These are phyloP conservation scores for Chlorella sorokiniana DNA, from an alignment of 139 green algal genomes.

Conservation along the genomic window DNA sequence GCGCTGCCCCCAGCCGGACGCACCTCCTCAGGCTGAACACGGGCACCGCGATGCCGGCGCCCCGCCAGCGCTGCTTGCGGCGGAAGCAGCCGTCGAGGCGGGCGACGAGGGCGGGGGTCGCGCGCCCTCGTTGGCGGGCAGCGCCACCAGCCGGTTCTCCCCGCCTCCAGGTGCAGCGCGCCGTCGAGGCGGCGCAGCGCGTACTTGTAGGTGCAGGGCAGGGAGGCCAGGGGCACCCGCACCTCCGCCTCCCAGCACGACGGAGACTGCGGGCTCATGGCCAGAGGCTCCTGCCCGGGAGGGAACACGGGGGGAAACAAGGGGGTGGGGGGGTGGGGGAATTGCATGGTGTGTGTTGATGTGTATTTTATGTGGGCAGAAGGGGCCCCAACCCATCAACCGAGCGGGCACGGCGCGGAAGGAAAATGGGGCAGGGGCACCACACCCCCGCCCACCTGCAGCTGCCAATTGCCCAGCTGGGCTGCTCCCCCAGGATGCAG, in stretches of 20 bases:
- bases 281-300: constrained; percentile 55
- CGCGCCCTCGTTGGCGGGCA: constrained; percentile 2
- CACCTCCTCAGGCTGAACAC: constrained; percentile 89
- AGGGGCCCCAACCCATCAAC: neutral
- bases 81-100: constrained; percentile 73
- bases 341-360: neutral
- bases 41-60: constrained; percentile 85
- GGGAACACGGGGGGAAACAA: neutral
- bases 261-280: constrained; percentile 38
- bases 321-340: neutral
- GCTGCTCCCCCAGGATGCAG: constrained; percentile 69
- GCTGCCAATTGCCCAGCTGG: constrained; percentile 79
- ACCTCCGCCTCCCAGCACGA: constrained; percentile 60
- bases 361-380: neutral
- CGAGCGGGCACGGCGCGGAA: neutral
- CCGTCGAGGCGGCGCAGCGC: constrained; percentile 46
- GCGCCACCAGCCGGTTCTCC: constrained; percentile 46
- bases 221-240: constrained; percentile 56
- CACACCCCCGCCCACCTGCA: neutral
- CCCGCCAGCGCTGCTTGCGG: constrained; percentile 74
- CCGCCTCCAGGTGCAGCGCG: constrained; percentile 36
- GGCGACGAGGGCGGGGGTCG: constrained; percentile 61
- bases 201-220: constrained; percentile 92
- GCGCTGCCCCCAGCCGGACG: too few species aligned
- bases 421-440: neutral